Conservation (phyloP, 306 rosid genomes). For the Cicer judaicum region DNA sequence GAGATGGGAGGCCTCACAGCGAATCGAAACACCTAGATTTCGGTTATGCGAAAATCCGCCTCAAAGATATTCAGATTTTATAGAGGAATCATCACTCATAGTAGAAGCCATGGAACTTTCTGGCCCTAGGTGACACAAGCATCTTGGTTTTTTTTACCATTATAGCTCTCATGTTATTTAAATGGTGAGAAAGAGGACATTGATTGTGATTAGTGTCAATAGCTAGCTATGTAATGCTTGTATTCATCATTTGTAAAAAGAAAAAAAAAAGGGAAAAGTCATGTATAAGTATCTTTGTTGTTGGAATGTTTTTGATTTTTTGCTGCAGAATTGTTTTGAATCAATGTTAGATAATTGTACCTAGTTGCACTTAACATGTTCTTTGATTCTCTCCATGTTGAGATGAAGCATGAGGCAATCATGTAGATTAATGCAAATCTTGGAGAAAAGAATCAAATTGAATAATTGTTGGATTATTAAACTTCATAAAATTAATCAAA, state of each 20-base stretch:
- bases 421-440: too few species aligned
- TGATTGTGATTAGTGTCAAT: slow-evolving; percentile 53
- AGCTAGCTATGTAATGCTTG: slow-evolving; percentile 59
- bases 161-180: slow-evolving; percentile 44
- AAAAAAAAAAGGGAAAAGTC: slow-evolving; percentile 49
- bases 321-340: slow-evolving; percentile 45
- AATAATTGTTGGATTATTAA: too few species aligned
- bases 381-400: too few species aligned
- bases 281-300: slow-evolving; percentile 55
- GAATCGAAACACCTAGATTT: slow-evolving; percentile 71
- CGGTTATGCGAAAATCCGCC: slow-evolving; percentile 70
- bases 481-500: too few species aligned
- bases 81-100: slow-evolving; percentile 91
- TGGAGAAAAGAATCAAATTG: too few species aligned
- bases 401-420: too few species aligned
- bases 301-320: slow-evolving; percentile 41
- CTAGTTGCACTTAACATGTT: too few species aligned
- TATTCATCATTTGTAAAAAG: slow-evolving; percentile 61
- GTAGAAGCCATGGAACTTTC: slow-evolving; percentile 99
- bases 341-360: slow-evolving; percentile 42
- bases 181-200: slow-evolving; percentile 43
- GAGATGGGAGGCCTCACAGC: slow-evolving; percentile 96
- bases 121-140: slow-evolving; percentile 88
- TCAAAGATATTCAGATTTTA: slow-evolving; percentile 83
- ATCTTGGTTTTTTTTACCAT: slow-evolving; percentile 40